Evolutionary conservation across 208 protist genomes (phyloP).

Genomic region (Trypanosomatidae sp.): DNA sequence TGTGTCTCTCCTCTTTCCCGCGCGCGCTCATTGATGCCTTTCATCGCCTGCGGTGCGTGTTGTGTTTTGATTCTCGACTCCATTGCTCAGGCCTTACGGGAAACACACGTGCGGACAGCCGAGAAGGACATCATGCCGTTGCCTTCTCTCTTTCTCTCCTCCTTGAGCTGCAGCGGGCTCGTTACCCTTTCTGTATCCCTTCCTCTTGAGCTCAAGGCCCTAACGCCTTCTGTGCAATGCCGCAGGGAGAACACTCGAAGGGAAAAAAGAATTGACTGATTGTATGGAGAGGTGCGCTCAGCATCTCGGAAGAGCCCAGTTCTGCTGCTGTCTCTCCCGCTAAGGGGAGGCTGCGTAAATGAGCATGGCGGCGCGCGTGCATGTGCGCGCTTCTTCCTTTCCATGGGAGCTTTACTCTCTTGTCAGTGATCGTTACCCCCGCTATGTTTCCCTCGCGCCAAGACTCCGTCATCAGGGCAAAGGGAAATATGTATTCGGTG

Average conservation of each 20-base stretch:
- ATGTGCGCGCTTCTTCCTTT: neutral
- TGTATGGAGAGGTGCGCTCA: neutral
- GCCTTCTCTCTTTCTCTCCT: conserved; percentile 15
- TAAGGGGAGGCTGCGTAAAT: neutral
- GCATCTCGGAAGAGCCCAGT: neutral
- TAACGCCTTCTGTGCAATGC: neutral
- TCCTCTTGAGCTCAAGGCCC: neutral
- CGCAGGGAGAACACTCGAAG: neutral
- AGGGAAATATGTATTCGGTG: neutral
- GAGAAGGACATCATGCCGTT: neutral
- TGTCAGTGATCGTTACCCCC: neutral
- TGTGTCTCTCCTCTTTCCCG: neutral
- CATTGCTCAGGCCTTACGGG: neutral
- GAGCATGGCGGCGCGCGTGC: neutral
- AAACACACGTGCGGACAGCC: neutral
- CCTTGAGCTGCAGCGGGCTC: neutral
- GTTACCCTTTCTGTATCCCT: neutral
- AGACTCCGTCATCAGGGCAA: neutral
- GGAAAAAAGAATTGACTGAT: neutral
- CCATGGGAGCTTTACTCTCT: neutral
- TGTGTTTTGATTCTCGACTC: neutral
- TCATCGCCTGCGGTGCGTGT: neutral
- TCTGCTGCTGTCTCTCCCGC: neutral
- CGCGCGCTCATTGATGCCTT: neutral
- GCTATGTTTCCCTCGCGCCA: neutral